Evolutionary conservation across 345 rosid species (phyloP), one percentile per base, ranked within the genome.

Genomic region (Citrus medica): DNA sequence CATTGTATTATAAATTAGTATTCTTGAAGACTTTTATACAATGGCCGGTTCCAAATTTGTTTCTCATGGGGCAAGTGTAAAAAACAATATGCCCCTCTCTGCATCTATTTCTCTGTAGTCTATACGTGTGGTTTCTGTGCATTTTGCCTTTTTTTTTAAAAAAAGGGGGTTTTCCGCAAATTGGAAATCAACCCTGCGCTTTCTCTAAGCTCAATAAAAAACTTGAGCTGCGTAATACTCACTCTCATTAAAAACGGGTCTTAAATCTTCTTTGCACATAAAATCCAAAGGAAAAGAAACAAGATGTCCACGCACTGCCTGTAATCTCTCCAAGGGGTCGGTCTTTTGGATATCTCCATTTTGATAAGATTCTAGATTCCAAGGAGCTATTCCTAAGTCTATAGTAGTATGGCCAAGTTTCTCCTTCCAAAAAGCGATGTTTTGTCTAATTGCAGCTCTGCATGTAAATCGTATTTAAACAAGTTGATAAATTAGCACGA

Each of bases 181-280:
- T 28, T 12, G 56, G 71, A 4, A 1, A 1, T 2, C 64, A 25
- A 40, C 10, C 40, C 28, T 51, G 60, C 21, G 42, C 14, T 12
- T 30, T 33, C 21, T 24, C 42, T 12, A 22, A 42, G 58, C 74
- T 89, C 79, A 96, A 79, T 96, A 90, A 76, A 96, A 96, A 86
- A 96, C 98, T 81, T 94, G 98, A 78, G 97, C 89, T 24, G 99
- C 99, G 79, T 96, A 96, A 82, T 88, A 96, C 83, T 94, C 98
- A 76, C 99, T 96, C 88, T 96, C 97, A 37, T 91, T 96, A 76
- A 94, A 96, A 51, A 92, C 91, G 0, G 98, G 99, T 87, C 99
- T 91, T 71, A 96, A 84, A 83, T 96, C 99, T 88, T 96, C 99
- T 79, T 79, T 83, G 88, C 90, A 83, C 99, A 94, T 91, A 86